Percentiles rank a stretch among this genome's conserved stretches.
Conservation (phyloP, 1,284 basidiomycete species). For the Papiliotrema terrestris region DNA sequence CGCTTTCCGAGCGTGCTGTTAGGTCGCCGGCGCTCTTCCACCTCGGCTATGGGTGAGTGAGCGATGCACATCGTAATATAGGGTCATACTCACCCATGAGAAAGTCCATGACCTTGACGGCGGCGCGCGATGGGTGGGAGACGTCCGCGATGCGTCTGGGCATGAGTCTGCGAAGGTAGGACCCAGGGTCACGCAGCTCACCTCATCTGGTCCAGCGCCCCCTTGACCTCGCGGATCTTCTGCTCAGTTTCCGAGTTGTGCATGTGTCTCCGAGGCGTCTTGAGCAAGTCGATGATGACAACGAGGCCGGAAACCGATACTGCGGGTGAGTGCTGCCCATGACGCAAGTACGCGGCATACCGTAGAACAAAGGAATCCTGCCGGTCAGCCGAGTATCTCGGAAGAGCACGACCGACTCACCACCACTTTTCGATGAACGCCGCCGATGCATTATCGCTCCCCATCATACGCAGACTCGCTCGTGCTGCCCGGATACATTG, state of each 20-base stretch:
- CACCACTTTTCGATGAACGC: conserved; percentile 51
- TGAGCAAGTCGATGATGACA: conserved; percentile 49
- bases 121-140: conserved; percentile 46
- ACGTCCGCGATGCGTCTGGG: conserved; percentile 38
- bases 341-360: conserved; percentile 4
- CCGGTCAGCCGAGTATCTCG: neutral
- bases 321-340: conserved; percentile 3
- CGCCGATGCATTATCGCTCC: conserved; percentile 34
- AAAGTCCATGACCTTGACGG: conserved; percentile 50
- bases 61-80: no score
- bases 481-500: conserved; percentile 50
- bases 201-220: conserved; percentile 44
- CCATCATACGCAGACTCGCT: conserved; percentile 48
- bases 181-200: conserved; percentile 11
- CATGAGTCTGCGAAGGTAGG: neutral
- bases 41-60: conserved; percentile 34
- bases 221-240: conserved; percentile 45
- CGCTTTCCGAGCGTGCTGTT: conserved; percentile 37
- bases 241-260: conserved; percentile 38
- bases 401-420: conserved; percentile 14
- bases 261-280: conserved; percentile 40
- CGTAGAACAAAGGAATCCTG: conserved; percentile 41
- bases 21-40: conserved; percentile 43
- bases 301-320: conserved; percentile 48
- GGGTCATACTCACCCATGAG: conserved; percentile 44